phyloP scores from a whole-genome alignment of 2,329 filamentous ascomycete species.

The Alternaria consortialis region DNA sequence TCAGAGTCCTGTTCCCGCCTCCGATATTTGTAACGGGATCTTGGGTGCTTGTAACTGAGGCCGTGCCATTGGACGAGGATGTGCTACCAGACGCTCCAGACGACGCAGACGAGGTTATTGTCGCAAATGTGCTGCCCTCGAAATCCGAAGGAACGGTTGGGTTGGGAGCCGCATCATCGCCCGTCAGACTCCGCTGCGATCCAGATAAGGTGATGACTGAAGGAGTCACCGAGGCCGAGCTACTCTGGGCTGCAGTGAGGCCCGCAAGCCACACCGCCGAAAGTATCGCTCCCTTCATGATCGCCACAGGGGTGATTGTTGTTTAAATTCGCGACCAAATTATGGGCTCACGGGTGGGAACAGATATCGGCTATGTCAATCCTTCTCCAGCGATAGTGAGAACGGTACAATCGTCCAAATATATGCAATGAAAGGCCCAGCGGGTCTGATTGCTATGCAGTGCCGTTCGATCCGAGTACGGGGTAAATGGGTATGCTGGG shows the following conservation, averaged over 20 bases:
- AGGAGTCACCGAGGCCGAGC: constrained; percentile 31
- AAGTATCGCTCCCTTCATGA: constrained; percentile 34
- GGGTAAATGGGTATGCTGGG: not conserved
- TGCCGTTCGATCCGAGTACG: constrained; percentile 2
- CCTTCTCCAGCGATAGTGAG: not conserved
- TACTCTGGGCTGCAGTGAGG: constrained; percentile 35
- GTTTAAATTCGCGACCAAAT: not conserved
- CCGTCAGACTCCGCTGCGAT: constrained; percentile 25
- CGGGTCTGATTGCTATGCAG: constrained; percentile 6
- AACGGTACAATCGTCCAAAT: not conserved
- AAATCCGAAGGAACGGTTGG: constrained; percentile 43
- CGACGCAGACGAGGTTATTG: constrained; percentile 20
- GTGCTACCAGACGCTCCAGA: constrained; percentile 26
- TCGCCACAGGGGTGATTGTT: constrained; percentile 17
- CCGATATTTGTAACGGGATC: constrained; percentile 40
- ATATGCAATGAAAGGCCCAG: not conserved
- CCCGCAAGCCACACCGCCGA: constrained; percentile 37
- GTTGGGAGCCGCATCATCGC: constrained; percentile 33
- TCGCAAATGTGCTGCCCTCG: constrained; percentile 38
- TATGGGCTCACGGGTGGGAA: not conserved
- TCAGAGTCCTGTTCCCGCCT: constrained; percentile 39
- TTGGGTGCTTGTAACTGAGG: constrained; percentile 17
- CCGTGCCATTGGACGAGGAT: constrained; percentile 31
- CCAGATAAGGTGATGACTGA: constrained; percentile 38
- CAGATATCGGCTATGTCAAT: not conserved